These are phyloP conservation scores for Quercus bicolor DNA, from an alignment of 306 rosid genomes.

Conservation along the genomic window DNA sequence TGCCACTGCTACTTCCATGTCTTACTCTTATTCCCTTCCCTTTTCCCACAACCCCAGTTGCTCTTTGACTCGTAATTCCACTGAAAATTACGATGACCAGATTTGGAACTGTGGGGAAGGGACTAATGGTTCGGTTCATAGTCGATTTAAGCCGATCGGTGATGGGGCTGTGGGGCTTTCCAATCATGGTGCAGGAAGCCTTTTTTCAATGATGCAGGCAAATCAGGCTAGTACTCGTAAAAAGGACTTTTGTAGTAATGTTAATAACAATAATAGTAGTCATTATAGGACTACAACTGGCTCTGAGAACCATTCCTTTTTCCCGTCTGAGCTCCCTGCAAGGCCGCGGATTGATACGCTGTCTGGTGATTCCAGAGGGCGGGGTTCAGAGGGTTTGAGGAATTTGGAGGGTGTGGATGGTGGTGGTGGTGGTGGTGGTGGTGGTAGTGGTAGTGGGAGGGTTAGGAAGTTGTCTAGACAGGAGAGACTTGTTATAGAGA, in stretches of 20 bases:
- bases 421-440: conserved; percentile 24
- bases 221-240: conserved; percentile 18
- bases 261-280: conserved; percentile 10
- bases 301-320: conserved; percentile 81
- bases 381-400: conserved; percentile 69
- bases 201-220: conserved; percentile 64
- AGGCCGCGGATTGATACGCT: conserved; percentile 65
- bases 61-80: conserved; percentile 83
- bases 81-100: conserved; percentile 83
- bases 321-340: conserved; percentile 90
- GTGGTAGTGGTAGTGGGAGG: conserved; percentile 33
- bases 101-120: conserved; percentile 99
- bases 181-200: conserved; percentile 64
- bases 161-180: conserved; percentile 64
- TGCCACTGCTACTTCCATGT: conserved; percentile 71
- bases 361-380: conserved; percentile 80
- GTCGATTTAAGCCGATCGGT: conserved; percentile 96
- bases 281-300: conserved; percentile 61
- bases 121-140: conserved; percentile 96
- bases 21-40: conserved; percentile 77
- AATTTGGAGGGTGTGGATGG: conserved; percentile 57
- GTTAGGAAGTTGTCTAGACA: conserved; percentile 50
- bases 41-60: conserved; percentile 93
- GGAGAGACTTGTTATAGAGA: conserved; percentile 63
- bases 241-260: conserved; percentile 33